phyloP scores from a whole-genome alignment of 768 basidiomycete genomes.

The Baorangia bicolor region DNA sequence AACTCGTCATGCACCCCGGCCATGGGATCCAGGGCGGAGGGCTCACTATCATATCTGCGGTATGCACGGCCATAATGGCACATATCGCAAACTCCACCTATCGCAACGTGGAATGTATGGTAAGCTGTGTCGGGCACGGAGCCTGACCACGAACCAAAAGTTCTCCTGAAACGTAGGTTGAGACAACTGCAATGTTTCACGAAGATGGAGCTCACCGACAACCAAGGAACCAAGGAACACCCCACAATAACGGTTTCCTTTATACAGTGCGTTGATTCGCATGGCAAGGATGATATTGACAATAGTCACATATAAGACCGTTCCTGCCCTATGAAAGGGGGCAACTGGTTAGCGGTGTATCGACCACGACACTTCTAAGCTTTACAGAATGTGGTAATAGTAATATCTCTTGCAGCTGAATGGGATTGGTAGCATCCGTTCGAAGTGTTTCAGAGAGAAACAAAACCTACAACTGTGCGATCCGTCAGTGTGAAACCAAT shows the following conservation, averaged over 20 bases:
- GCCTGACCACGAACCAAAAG: conserved; percentile 11
- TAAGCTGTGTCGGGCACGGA: background rate
- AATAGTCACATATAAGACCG: conserved; percentile 14
- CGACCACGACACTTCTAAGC: background rate
- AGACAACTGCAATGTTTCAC: background rate
- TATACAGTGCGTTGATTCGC: conserved; percentile 21
- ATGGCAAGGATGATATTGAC: conserved; percentile 24
- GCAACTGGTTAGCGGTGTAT: background rate
- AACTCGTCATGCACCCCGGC: conserved; percentile 15
- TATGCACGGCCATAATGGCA: conserved; percentile 15
- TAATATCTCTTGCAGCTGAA: conserved; percentile 24
- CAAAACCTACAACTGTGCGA: conserved; percentile 18
- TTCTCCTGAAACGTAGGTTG: conserved; percentile 8
- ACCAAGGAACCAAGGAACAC: conserved; percentile 15
- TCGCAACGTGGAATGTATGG: background rate
- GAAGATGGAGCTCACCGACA: conserved; percentile 9
- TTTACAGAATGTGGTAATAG: conserved; percentile 23
- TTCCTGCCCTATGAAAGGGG: conserved; percentile 14
- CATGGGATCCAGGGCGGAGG: conserved; percentile 18
- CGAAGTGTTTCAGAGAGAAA: background rate
- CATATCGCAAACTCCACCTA: conserved; percentile 21
- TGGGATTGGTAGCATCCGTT: background rate
- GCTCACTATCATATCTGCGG: conserved; percentile 7
- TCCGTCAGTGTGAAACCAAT: background rate
- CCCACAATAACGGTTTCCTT: background rate